Base-by-base conservation (phyloP, 352 stramenopile species). In the Phytopythium montanum region DNA sequence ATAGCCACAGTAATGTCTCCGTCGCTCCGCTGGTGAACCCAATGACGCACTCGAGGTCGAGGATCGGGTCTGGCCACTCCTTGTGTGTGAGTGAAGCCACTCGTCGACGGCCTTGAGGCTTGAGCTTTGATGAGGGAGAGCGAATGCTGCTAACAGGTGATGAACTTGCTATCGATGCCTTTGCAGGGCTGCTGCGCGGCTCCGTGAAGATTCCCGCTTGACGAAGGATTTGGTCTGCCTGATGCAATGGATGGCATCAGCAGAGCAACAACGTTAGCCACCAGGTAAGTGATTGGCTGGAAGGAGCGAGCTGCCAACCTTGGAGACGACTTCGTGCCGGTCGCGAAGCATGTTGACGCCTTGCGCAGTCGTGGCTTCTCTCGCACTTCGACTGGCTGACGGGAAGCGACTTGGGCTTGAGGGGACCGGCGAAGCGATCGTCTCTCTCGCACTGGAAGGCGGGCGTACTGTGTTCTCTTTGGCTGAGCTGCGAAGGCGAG, bases 41-140 rank as follows among this genome's bases (percentile, higher is more conserved):
- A 41, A 90, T 72, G 53, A 94, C 68, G 16, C 79, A 75, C 23
- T 68, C 60, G 19, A 94, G 65, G 7, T 72, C 65, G 23, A 91
- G 66, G 45, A 91, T 85, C 10, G 81, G 81, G 54, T 90, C 77
- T 19, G 81, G 79, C 79, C 77, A 89, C 46, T 85, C 74, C 2
- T 64, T 70, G 59, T 65, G 62, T 2, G 70, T 85, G n/a, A 65
- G 65, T 10, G 56, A 68, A 6, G 75, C 69, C 6, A 70, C 41
- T 3, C 64, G 53, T 7, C 51, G 49, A 14, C 34, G 38, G 57
- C 59, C 56, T 44, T 31, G 44, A 21, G 45, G 26, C 16, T 36
- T 51, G 34, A 12, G 9, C 9, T 51, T 41, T 9, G 29, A 18
- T 36, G 6, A 19, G 8, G 31, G 29, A 9, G 29, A 29, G 29